These are phyloP conservation scores for Terana coerulea DNA, from an alignment of 768 basidiomycete species.

Conservation along the genomic window DNA sequence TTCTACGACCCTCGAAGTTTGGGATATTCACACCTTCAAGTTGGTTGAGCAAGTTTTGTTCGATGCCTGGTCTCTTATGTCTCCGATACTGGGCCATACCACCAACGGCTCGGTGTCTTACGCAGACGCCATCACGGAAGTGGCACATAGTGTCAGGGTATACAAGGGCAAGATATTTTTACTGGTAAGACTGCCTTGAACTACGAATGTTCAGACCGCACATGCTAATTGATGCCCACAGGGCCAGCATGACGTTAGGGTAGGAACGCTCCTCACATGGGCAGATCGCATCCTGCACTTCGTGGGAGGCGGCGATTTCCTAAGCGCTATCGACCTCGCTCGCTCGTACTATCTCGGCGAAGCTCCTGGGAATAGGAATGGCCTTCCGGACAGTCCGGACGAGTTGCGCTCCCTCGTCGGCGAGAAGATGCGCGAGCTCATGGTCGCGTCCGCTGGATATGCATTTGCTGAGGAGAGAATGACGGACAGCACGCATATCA, in stretches of 20 bases:
- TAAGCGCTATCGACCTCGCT: slow-evolving; percentile 84
- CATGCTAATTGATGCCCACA: slow-evolving; percentile 23
- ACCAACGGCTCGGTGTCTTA: slow-evolving; percentile 45
- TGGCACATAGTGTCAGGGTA: slow-evolving; percentile 68
- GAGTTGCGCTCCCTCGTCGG: slow-evolving; percentile 64
- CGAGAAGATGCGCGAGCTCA: slow-evolving; percentile 72
- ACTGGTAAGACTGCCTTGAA: slow-evolving; percentile 51
- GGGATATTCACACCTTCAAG: slow-evolving; percentile 54
- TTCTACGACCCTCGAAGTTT: slow-evolving; percentile 54
- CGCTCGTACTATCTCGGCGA: slow-evolving; percentile 77
- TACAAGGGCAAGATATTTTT: slow-evolving; percentile 93
- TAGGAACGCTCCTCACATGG: slow-evolving; percentile 90
- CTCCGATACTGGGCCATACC: slow-evolving; percentile 47
- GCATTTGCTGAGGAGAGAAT: slow-evolving; percentile 95
- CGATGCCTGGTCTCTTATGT: slow-evolving; percentile 52
- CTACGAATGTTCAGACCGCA: background rate
- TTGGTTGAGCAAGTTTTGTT: slow-evolving; percentile 62
- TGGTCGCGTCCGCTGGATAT: slow-evolving; percentile 84
- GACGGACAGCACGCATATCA: slow-evolving; percentile 81
- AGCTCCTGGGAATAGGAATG: slow-evolving; percentile 83
- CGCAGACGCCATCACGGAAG: slow-evolving; percentile 44
- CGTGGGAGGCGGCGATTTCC: slow-evolving; percentile 84
- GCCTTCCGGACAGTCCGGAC: slow-evolving; percentile 67
- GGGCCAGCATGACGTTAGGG: slow-evolving; percentile 65
- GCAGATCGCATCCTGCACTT: slow-evolving; percentile 85